Evolutionary conservation across 1,284 basidiomycete genomes (phyloP).

Genomic region (Farysia itapuensis): DNA sequence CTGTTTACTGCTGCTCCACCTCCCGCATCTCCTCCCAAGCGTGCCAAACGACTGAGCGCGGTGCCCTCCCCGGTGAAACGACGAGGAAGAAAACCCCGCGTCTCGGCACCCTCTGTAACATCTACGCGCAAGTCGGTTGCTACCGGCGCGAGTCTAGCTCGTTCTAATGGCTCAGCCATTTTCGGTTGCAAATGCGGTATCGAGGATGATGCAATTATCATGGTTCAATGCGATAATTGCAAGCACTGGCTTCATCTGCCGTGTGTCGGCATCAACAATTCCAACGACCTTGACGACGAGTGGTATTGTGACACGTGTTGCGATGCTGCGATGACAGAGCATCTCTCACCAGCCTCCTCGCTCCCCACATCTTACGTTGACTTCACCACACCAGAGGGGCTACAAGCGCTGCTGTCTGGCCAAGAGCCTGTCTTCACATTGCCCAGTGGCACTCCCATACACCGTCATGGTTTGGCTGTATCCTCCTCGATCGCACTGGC

Average conservation of each 20-base stretch:
- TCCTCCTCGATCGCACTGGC: conserved; percentile 44
- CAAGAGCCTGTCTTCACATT: conserved; percentile 38
- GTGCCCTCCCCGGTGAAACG: conserved; percentile 16
- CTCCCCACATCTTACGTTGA: conserved; percentile 30
- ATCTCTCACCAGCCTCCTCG: conserved; percentile 35
- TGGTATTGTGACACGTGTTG: conserved; percentile 56
- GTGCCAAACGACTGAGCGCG: conserved; percentile 15
- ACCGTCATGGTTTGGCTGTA: conserved; percentile 30
- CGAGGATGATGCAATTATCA: conserved; percentile 38
- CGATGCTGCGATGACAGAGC: conserved; percentile 28
- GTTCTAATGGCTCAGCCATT: conserved; percentile 26
- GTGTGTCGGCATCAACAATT: conserved; percentile 53
- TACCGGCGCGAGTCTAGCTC: conserved; percentile 25
- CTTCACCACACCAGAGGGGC: conserved; percentile 35
- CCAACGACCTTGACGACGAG: conserved; percentile 52
- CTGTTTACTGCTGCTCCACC: conserved; percentile 13
- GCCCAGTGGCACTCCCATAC: conserved; percentile 33
- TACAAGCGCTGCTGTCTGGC: conserved; percentile 18
- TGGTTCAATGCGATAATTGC: conserved; percentile 60
- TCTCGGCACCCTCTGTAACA: conserved; percentile 12
- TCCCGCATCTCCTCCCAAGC: conserved; percentile 10
- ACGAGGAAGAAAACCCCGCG: conserved; percentile 26
- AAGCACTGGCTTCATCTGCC: conserved; percentile 56
- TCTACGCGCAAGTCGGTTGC: conserved; percentile 33
- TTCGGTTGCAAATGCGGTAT: conserved; percentile 45